phyloP scores from a whole-genome alignment of 768 basidiomycete species.

The Neoboletus magnificus region DNA sequence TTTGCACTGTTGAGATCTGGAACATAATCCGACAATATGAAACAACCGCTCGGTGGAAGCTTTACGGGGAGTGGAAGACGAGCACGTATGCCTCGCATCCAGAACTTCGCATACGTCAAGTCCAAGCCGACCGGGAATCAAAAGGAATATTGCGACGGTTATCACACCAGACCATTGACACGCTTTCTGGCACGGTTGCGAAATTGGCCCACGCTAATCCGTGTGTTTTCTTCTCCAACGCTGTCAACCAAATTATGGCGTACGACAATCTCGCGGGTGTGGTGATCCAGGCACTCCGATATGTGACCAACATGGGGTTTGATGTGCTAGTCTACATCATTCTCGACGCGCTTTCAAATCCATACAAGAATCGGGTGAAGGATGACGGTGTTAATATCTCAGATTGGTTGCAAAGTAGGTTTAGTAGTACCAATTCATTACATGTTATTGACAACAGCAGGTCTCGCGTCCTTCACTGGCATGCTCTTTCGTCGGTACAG shows the following conservation, averaged over 20 bases:
- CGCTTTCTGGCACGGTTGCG: conserved; percentile 82
- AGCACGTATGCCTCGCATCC: conserved; percentile 69
- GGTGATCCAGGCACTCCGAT: conserved; percentile 84
- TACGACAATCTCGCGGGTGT: conserved; percentile 92
- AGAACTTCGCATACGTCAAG: conserved; percentile 72
- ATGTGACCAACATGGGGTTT: conserved; percentile 89
- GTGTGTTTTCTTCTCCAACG: conserved; percentile 83
- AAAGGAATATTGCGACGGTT: conserved; percentile 88
- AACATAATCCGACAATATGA: conserved; percentile 78
- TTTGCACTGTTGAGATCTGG: conserved; percentile 92
- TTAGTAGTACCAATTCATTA: not conserved
- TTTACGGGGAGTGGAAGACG: conserved; percentile 96
- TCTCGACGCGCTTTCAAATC: conserved; percentile 83
- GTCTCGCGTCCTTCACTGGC: conserved; percentile 89
- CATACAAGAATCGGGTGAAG: conserved; percentile 77
- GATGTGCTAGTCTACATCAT: conserved; percentile 89
- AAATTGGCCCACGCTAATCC: conserved; percentile 96
- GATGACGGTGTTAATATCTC: conserved; percentile 88
- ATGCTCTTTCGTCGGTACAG: conserved; percentile 86
- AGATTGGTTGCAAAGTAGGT: conserved; percentile 90
- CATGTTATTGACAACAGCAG: conserved; percentile 40
- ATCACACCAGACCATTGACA: conserved; percentile 78
- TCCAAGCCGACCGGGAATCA: conserved; percentile 83
- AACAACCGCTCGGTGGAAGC: conserved; percentile 75
- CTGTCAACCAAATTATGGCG: conserved; percentile 91